Evolutionary conservation across 192 early-diverging fungal species (phyloP), one percentile per base, ranked within the genome.

Genomic region (Linderina pennispora): DNA sequence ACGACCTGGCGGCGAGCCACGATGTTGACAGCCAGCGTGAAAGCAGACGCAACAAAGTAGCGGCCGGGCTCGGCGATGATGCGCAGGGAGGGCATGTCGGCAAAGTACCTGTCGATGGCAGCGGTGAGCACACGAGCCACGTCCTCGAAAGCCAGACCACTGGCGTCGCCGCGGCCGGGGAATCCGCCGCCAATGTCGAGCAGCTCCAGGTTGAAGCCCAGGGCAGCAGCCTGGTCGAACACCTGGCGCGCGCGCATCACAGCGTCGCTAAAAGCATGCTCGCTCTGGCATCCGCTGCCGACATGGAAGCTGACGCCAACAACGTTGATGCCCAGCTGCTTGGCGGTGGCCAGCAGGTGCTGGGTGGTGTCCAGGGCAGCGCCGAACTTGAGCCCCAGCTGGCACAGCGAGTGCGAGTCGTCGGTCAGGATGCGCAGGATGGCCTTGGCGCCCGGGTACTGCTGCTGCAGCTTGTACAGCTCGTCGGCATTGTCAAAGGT

Each of bases 401-500:
- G 80, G 77, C 92, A 94, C 24, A 92, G 53, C 9, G 92, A 87
- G 46, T 84, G 81, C 18, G 93, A 95, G 64, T 97, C 97, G 58
- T 99, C 97, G 0, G 91, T 83, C 36, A 96, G 72, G 58, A 99
- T 91, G 42, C 97, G 89, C 34, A 99, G 74, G n/a, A 99, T 83
- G 32, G 91, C 75, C 53, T 87, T 77, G 22, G 97, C 92, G 23
- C 83, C 72, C 23, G 92, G 89, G 59, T 87, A 81, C 50, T 76
- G 67, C 23, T 71, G 56, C 61, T 89, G 86, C 57, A 99, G 85
- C 79, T 99, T 99, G 77, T 78, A 72, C 3, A 99, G 83, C 65
- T 99, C 97, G 71, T 99, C 97, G 5, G 84, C 84, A 76, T 99
- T 99, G 74, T 99, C 97, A 77, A 99, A 99, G 15, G 97, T 99